These are phyloP conservation scores for Pyracantha coccinea DNA, from an alignment of 331 rosid species.

Conservation along the genomic window DNA sequence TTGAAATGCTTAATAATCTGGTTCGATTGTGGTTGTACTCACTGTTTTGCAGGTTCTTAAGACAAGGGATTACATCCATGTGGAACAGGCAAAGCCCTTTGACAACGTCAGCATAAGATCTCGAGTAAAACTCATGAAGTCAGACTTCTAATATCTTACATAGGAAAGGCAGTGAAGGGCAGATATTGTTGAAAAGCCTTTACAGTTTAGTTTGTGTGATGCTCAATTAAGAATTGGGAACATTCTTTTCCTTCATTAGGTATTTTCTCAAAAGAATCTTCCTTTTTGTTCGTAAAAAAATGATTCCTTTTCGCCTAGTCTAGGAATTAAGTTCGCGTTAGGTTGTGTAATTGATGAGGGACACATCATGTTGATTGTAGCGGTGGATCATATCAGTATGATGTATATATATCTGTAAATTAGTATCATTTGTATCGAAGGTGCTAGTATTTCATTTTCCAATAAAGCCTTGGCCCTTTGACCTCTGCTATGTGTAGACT, in stretches of 20 bases:
- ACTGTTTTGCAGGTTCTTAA: conserved; percentile 74
- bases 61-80: conserved; percentile 89
- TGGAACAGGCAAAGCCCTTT: conserved; percentile 73
- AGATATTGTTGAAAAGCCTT: conserved; percentile 38
- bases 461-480: too few relatives aligned
- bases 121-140: conserved; percentile 72
- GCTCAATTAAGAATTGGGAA: conserved; percentile 25
- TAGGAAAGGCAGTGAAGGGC: conserved; percentile 46
- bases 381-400: conserved; percentile 44
- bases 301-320: conserved; percentile 13
- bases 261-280: conserved; percentile 12
- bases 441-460: conserved; percentile 15
- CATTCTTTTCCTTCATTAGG: conserved; percentile 21
- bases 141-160: conserved; percentile 64
- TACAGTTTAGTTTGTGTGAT: conserved; percentile 31
- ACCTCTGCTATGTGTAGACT: too few relatives aligned
- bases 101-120: conserved; percentile 62
- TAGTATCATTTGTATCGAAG: conserved; percentile 34
- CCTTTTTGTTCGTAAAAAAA: conserved; percentile 4
- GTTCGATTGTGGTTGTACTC: not conserved
- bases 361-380: conserved; percentile 41
- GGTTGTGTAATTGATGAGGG: conserved; percentile 32
- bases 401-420: conserved; percentile 64
- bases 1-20: not conserved
- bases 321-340: conserved; percentile 35